Base-by-base conservation (phyloP, 768 basidiomycete genomes). In the Trametes villosa region DNA sequence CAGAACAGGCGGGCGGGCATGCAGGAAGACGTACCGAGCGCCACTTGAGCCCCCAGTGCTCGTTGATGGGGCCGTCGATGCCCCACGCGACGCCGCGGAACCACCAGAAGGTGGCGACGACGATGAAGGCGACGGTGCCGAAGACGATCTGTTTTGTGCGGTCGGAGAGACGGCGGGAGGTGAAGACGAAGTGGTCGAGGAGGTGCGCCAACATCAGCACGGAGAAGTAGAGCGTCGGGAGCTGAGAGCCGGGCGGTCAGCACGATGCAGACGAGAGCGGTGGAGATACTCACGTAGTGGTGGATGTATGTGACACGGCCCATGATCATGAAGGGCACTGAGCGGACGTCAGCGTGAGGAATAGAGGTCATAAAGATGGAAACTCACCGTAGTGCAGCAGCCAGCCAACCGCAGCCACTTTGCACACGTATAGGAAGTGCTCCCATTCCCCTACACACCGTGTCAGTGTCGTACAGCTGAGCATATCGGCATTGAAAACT, bases 301-400 rank as follows among this genome's bases (percentile, higher is more conserved):
- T 98, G 96, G 27, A 98, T 77, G 68, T 98, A 98, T 30, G 95
- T 97, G 4, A 95, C 92, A 60, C 95, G 92, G 22, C 93, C 96
- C 97, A 99, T 99, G 77, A 98, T 87, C 65, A 98, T 77, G 87
- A 98, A 99, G 1, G 96, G 96, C 24, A 89, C 96, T 97, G 11
- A 65, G 51, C 13, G 45, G 33, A 67, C 30, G 36, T 57, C 26
- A 50, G 33, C 20, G 18, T 64, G 50, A 27, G 18, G 38, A 26
- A 30, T 12, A 18, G 33, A 9, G 47, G 11, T 11, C 7, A 13
- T 30, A 11, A 26, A n/a, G n/a, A n/a, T n/a, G n/a, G 4, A 44
- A 2, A 30, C 20, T 30, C 38, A 96, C 95, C 69, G 68, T 85
- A 99, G 76, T 99, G 96, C 70, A 98, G 81, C 18, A 82, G 76